Evolutionary conservation across 495 filamentous ascomycete genomes (phyloP), one percentile per base, ranked within the genome.

Genomic region (Podospora anserina): DNA sequence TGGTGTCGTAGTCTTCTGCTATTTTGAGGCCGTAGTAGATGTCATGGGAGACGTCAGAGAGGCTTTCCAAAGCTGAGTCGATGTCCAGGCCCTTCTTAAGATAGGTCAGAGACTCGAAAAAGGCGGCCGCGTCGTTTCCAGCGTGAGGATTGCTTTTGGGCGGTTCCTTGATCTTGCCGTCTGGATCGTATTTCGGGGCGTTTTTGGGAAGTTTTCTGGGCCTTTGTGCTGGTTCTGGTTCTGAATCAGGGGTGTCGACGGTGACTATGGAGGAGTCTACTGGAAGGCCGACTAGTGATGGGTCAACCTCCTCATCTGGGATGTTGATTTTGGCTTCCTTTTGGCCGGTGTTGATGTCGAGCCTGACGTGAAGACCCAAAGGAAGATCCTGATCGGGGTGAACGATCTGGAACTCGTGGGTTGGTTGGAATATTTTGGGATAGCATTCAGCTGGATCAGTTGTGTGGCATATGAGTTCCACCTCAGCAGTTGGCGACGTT

Each of bases 21-120:
- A 91, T 82, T 69, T 87, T 85, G 6, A 88, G 77, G n/a, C 89
- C 89, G 79, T 88, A 91, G 79, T 90, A 89, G 70, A 89, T 84
- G 71, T 88, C 88, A 73, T 91, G 88, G 5, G 84, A 81, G 32
- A 90, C 77, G 7, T 89, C 87, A 59, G 82, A 80, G 13, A 91
- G 81, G 57, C 79, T 76, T 23, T 82, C 75, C 15, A 91, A 80
- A 6, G 83, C 79, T 6, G 68, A 65, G 56, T 81, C 78, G 3
- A 82, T 70, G 30, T 75, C 76, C 19, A 70, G 56, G 18, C 74
- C 74, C 61, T 80, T 75, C 66, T 83, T 83, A 64, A 87, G 74
- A 16, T 80, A 77, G 20, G 77, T 70, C 13, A 87, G 76, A 19
- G 81, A 80, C 23, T 77, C 71, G 62, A 72, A 69, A 73, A 88